A percentile compares a stretch with the other conserved stretches of the same genome.
Conservation (phyloP, 352 stramenopile genomes). For the Globisporangium middletonii region DNA sequence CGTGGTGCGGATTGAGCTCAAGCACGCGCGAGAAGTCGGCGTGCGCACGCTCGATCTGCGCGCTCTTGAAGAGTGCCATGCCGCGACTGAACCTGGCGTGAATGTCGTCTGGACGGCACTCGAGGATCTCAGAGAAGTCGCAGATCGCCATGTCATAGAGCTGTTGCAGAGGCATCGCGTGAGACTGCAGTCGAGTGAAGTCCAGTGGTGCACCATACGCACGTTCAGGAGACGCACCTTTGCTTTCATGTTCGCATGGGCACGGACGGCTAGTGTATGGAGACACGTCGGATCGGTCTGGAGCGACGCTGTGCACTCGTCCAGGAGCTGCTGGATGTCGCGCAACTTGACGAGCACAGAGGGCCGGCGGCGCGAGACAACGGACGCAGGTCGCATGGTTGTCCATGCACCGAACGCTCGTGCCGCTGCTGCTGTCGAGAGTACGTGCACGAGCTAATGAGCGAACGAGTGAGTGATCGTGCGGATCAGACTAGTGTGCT, state of each 20-base stretch:
- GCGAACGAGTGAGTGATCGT: too few species aligned
- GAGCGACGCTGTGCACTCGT: constrained; percentile 43
- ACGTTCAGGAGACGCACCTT: constrained; percentile 18
- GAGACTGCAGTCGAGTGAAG: not conserved
- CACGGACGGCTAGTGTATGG: constrained; percentile 51
- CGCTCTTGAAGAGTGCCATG: constrained; percentile 63
- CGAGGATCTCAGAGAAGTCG: constrained; percentile 56
- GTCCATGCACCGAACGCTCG: not conserved
- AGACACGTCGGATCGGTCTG: constrained; percentile 40
- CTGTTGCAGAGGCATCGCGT: constrained; percentile 2
- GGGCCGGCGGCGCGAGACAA: constrained; percentile 5
- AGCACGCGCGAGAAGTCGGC: constrained; percentile 57
- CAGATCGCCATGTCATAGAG: constrained; percentile 40
- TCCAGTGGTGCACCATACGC: not conserved
- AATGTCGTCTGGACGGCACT: constrained; percentile 42
- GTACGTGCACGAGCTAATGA: too few species aligned
- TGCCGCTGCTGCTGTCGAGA: not conserved
- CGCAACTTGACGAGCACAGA: constrained; percentile 21
- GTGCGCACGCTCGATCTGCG: constrained; percentile 45
- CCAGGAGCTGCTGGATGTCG: constrained; percentile 54
- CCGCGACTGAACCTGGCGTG: constrained; percentile 63
- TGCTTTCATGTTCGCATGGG: constrained; percentile 65
- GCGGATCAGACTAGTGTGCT: too few species aligned
- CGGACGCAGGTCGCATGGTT: not conserved
- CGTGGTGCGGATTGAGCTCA: constrained; percentile 61